These are phyloP conservation scores for Rosellinia necatrix DNA, from an alignment of 2,329 filamentous ascomycete genomes.

Conservation along the genomic window DNA sequence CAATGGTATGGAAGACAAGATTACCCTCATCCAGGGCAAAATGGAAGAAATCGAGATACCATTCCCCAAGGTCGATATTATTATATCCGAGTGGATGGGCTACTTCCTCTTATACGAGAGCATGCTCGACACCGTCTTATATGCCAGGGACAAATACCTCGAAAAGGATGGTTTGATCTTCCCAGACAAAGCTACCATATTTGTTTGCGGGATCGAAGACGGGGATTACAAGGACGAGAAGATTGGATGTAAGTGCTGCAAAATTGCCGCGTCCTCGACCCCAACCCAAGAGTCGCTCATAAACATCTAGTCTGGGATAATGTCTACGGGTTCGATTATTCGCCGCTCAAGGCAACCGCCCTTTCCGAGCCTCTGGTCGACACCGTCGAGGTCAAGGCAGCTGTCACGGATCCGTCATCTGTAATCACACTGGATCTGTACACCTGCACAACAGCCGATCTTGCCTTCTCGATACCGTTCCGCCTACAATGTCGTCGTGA, in stretches of 20 bases:
- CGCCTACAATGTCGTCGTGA: conserved; percentile 77
- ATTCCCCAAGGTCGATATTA: conserved; percentile 96
- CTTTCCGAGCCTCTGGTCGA: conserved; percentile 96
- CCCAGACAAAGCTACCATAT: conserved; percentile 98
- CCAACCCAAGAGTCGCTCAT: conserved; percentile 32
- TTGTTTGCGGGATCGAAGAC: conserved; percentile 95
- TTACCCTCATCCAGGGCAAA: conserved; percentile 97
- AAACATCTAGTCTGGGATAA: conserved; percentile 89
- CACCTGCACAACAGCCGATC: conserved; percentile 81
- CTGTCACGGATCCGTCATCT: conserved; percentile 86
- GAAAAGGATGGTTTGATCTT: conserved; percentile 89
- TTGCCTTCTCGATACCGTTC: conserved; percentile 83
- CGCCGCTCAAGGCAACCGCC: conserved; percentile 88
- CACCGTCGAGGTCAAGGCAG: conserved; percentile 95
- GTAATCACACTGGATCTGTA: conserved; percentile 92
- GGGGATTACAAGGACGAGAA: conserved; percentile 99
- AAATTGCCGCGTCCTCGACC: neutral
- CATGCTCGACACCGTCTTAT: conserved; percentile 98
- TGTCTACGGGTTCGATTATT: conserved; percentile 97
- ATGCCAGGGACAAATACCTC: conserved; percentile 92
- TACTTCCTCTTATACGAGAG: conserved; percentile 98
- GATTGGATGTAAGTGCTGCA: conserved; percentile 81
- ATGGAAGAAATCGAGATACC: conserved; percentile 98
- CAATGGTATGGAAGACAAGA: conserved; percentile 94
- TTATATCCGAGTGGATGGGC: conserved; percentile 99